Evolutionary conservation across 2,329 filamentous ascomycete species (phyloP), one percentile per base, ranked within the genome.

Genomic region (Chaetoscypha palmicola): DNA sequence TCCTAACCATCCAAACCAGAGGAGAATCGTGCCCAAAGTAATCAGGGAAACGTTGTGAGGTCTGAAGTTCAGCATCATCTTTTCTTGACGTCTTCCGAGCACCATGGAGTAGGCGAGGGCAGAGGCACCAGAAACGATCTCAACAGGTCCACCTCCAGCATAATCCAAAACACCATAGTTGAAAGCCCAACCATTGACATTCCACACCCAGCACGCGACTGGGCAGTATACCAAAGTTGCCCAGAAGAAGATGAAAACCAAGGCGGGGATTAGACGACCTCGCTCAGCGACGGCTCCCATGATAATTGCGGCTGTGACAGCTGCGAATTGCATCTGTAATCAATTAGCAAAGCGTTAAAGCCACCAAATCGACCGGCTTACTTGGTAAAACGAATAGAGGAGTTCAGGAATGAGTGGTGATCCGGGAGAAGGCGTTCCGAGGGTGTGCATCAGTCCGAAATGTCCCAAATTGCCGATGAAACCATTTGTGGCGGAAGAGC

Each of bases 11-110:
- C 92, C 92, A 61, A 97, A 97, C 90, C 90, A 97, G 45, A 98
- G 87, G 58, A 98, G 78, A 53, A 95, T 78, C 3, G 92, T 97
- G 51, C 92, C 92, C 57, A 97, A 83, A 1, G 92, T 90, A 68
- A 98, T 95, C 61, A 97, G 78, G 4, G 90, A 95, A 55, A 97
- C 92, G 72, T 98, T 98, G 75, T 98, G 92, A 14, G 92, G 92
- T 56, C 92, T 87, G 78, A 97, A 97, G 77, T 97, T 97, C 68
- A 96, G 79, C 87, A 97, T 96, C 89, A 97, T 96, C 72, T 89
- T 92, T 72, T 97, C 91, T 71, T 96, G 92, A 55, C 92, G 88
- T 61, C 89, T 86, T 56, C 92, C 92, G 49, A 98, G 85, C 28
- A 96, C 82, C 86, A 87, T 84, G 2, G 90, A 95, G 71, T 97